Evolutionary conservation across 2,329 filamentous ascomycete genomes (phyloP).

Genomic region (Didymellaceae sp.): DNA sequence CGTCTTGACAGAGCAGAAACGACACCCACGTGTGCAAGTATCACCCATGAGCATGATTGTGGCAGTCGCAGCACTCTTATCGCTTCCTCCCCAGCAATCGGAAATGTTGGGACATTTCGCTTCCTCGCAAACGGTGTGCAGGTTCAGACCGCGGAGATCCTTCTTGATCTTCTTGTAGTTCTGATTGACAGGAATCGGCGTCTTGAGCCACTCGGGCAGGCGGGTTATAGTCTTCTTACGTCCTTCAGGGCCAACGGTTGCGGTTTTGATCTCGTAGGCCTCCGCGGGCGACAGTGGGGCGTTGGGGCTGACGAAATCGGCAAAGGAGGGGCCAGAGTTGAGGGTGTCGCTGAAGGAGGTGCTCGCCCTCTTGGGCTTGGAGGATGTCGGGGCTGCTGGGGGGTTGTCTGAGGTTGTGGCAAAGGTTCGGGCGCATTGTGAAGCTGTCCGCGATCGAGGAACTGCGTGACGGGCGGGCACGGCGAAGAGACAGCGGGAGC

Average conservation of each 20-base stretch:
- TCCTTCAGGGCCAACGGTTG: constrained; percentile 65
- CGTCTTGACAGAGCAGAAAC: constrained; percentile 98
- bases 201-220: constrained; percentile 94
- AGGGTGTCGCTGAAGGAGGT: constrained; percentile 68
- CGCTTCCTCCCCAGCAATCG: constrained; percentile 93
- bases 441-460: constrained; percentile 23
- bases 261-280: constrained; percentile 66
- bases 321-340: constrained; percentile 69
- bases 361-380: constrained; percentile 48
- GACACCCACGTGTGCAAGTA: constrained; percentile 93
- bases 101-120: constrained; percentile 96
- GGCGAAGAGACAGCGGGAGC: constrained; percentile 40
- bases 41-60: constrained; percentile 99
- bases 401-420: constrained; percentile 43
- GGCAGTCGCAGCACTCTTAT: constrained; percentile 89
- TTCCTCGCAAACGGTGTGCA: constrained; percentile 98
- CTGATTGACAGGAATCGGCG: constrained; percentile 82
- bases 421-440: constrained; percentile 36
- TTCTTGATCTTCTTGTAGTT: constrained; percentile 96
- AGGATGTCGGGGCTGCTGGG: constrained; percentile 27
- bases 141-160: constrained; percentile 83
- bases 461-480: constrained; percentile 28
- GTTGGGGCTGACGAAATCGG: constrained; percentile 64
- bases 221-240: constrained; percentile 73
- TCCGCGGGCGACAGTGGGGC: constrained; percentile 56